A percentile compares a stretch with the other conserved stretches of the same genome.
Evolutionary conservation across 2,329 filamentous ascomycete genomes (phyloP).

Genomic region (Fusarium irregulare): DNA sequence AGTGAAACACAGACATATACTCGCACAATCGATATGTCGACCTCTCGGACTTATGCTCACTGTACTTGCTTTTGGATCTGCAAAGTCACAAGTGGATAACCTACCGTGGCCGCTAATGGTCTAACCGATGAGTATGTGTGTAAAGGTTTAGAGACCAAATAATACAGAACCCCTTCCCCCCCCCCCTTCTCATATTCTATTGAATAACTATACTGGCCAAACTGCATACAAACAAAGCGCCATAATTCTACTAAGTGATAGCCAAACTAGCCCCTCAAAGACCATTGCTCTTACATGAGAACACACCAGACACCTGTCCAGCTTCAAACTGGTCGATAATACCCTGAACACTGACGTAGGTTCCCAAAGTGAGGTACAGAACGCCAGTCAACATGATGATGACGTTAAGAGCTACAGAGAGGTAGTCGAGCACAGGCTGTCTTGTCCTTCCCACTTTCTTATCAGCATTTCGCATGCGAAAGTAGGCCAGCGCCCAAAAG

Average conservation of each 20-base stretch:
- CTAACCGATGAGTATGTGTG: not conserved
- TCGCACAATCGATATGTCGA: not conserved
- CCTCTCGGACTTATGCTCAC: not conserved
- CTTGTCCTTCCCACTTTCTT: constrained; percentile 62
- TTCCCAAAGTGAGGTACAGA: constrained; percentile 83
- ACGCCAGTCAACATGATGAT: constrained; percentile 78
- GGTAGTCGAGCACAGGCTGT: constrained; percentile 60
- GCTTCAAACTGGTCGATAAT: constrained; percentile 79
- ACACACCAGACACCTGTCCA: constrained; percentile 75
- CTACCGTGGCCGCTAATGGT: not conserved
- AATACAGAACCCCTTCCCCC: not conserved
- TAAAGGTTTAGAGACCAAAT: not conserved
- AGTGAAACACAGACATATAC: not conserved
- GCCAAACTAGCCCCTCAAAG: constrained; percentile 53
- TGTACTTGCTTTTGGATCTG: not conserved
- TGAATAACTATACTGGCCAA: not conserved
- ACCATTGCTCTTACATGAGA: constrained; percentile 79
- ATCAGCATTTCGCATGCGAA: constrained; percentile 78
- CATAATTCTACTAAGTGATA: not conserved
- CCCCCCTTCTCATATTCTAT: not conserved
- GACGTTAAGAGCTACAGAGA: constrained; percentile 75
- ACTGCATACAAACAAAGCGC: not conserved
- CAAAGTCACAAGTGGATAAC: not conserved
- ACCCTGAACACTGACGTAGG: constrained; percentile 79
- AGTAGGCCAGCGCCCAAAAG: constrained; percentile 87